Percentiles rank a stretch among this genome's conserved stretches.
Conservation (phyloP, 768 basidiomycete genomes). For the Lanmaoa rubissima region DNA sequence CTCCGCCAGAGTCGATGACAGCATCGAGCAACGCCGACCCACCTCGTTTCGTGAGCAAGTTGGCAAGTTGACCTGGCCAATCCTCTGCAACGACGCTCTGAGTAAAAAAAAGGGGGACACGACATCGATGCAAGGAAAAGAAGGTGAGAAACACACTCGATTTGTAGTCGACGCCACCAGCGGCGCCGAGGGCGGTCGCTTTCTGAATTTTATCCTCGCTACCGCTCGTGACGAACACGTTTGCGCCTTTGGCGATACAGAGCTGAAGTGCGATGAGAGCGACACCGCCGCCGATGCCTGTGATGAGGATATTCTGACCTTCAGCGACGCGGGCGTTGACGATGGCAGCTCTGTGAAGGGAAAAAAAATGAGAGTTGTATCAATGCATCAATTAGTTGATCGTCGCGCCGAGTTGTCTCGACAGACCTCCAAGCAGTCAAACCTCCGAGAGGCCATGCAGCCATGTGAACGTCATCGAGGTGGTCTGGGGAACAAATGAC, state of each 20-base stretch:
- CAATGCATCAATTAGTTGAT: neutral
- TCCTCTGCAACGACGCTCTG: conserved; percentile 34
- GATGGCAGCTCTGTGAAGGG: conserved; percentile 51
- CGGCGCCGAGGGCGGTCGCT: conserved; percentile 67
- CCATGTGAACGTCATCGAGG: conserved; percentile 62
- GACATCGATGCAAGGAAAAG: neutral
- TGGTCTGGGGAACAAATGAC: conserved; percentile 66
- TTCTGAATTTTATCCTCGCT: conserved; percentile 64
- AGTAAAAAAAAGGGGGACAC: neutral
- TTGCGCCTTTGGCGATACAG: conserved; percentile 69
- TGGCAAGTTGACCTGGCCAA: conserved; percentile 51
- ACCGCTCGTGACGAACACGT: conserved; percentile 82
- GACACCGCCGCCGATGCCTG: conserved; percentile 83
- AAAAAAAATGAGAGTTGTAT: neutral
- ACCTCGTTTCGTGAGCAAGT: conserved; percentile 37
- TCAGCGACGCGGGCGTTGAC: conserved; percentile 61
- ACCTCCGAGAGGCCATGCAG: conserved; percentile 76
- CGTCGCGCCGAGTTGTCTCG: neutral
- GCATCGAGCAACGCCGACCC: conserved; percentile 44
- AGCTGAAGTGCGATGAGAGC: conserved; percentile 75
- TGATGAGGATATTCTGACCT: conserved; percentile 76
- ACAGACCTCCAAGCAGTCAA: conserved; percentile 82
- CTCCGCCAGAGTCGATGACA: conserved; percentile 71
- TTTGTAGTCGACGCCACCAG: conserved; percentile 75
- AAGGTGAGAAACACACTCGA: conserved; percentile 42